phyloP scores from a whole-genome alignment of 148 eudicot genomes.

The Fagopyrum tataricum region DNA sequence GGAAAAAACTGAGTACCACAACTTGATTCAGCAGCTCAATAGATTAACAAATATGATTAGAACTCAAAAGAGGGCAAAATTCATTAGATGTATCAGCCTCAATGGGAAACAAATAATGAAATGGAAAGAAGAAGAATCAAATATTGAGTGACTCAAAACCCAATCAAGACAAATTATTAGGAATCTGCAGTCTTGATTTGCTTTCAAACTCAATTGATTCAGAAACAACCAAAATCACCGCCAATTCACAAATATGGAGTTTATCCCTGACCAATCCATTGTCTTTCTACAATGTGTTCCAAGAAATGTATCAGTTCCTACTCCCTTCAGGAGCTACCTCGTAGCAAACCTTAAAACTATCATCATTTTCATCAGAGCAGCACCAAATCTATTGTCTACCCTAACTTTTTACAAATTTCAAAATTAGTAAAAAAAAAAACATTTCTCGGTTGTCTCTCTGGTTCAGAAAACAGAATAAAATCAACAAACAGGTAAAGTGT shows the following conservation, averaged over 20 bases:
- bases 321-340: neutral
- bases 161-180: neutral
- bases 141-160: neutral
- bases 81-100: neutral
- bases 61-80: neutral
- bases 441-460: neutral
- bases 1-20: neutral
- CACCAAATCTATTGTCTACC: neutral
- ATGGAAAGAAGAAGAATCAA: neutral
- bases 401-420: neutral
- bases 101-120: neutral
- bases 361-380: neutral
- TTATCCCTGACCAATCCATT: neutral
- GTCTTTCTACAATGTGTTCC: neutral
- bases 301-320: neutral
- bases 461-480: neutral
- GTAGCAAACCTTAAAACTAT: neutral
- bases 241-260: neutral
- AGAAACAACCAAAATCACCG: neutral
- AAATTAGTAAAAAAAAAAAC: neutral
- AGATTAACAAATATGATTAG: neutral
- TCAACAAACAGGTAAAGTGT: neutral
- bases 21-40: neutral
- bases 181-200: neutral
- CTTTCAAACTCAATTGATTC: neutral